Conservation (phyloP, 2,329 filamentous ascomycete genomes). For the Geosmithia flava region DNA sequence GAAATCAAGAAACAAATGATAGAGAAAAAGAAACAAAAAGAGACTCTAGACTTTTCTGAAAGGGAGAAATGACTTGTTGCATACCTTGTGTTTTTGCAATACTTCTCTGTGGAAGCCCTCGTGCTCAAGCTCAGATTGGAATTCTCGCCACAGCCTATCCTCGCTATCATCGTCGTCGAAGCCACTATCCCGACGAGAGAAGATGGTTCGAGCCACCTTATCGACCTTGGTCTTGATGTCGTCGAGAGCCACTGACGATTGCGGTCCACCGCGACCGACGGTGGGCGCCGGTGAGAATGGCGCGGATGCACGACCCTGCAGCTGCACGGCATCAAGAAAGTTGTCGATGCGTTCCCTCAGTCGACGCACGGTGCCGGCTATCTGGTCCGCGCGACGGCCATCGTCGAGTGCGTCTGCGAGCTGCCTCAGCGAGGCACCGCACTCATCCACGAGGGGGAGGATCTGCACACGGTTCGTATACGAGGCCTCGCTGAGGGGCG, state of each 20-base stretch:
- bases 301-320: slow-evolving; percentile 10
- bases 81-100: slow-evolving; percentile 44
- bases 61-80: slow-evolving; percentile 5
- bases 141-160: slow-evolving; percentile 44
- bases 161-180: slow-evolving; percentile 29
- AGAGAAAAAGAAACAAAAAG: neutral
- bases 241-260: slow-evolving; percentile 29
- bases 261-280: slow-evolving; percentile 21
- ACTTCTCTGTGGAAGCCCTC: slow-evolving; percentile 46
- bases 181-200: slow-evolving; percentile 25
- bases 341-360: slow-evolving; percentile 35
- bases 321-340: slow-evolving; percentile 45
- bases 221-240: slow-evolving; percentile 49
- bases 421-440: slow-evolving; percentile 40
- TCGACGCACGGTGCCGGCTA: slow-evolving; percentile 20
- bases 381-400: slow-evolving; percentile 13
- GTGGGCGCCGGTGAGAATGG: neutral
- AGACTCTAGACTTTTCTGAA: neutral
- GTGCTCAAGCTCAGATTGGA: slow-evolving; percentile 42
- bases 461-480: slow-evolving; percentile 36
- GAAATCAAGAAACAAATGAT: neutral
- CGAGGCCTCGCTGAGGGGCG: slow-evolving; percentile 28
- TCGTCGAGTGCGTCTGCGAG: slow-evolving; percentile 40
- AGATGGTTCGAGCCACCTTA: slow-evolving; percentile 38
- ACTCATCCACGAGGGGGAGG: slow-evolving; percentile 38